Evolutionary conservation across 192 early-diverging fungal species (phyloP).

Genomic region (Mortierella alpina): DNA sequence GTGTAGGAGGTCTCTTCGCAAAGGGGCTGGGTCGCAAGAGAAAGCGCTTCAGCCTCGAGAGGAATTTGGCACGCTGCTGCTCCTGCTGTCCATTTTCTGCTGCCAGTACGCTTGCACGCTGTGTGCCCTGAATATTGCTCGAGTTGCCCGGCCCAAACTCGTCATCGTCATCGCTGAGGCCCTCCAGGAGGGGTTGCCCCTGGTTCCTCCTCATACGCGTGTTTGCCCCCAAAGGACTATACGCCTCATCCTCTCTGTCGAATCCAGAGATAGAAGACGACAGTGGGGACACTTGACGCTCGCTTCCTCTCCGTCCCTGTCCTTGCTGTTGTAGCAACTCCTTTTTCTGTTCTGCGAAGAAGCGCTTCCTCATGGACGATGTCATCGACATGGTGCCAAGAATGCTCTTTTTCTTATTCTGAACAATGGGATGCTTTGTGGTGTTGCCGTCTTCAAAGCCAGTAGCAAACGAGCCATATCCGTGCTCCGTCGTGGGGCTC

Average conservation of each 20-base stretch:
- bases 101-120: neutral
- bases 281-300: conserved; percentile 6
- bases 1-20: conserved; percentile 1
- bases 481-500: conserved; percentile 8
- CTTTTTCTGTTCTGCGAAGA: conserved; percentile 52
- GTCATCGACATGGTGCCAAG: conserved; percentile 48
- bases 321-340: conserved; percentile 10
- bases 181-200: conserved; percentile 9
- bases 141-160: conserved; percentile 9
- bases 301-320: neutral
- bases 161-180: conserved; percentile 18
- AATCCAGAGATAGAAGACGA: conserved; percentile 1
- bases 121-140: neutral
- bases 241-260: conserved; percentile 11
- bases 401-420: conserved; percentile 30
- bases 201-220: conserved; percentile 12
- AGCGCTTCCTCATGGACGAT: conserved; percentile 40
- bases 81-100: conserved; percentile 6
- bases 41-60: conserved; percentile 36
- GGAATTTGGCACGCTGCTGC: conserved; percentile 29
- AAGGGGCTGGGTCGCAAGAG: conserved; percentile 34
- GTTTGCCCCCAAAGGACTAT: conserved; percentile 12
- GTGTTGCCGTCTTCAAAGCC: conserved; percentile 7
- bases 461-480: neutral
- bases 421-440: neutral